A percentile compares a stretch with the other conserved stretches of the same genome.
phyloP scores from a whole-genome alignment of 768 basidiomycete species.

The Mycena vulgaris region DNA sequence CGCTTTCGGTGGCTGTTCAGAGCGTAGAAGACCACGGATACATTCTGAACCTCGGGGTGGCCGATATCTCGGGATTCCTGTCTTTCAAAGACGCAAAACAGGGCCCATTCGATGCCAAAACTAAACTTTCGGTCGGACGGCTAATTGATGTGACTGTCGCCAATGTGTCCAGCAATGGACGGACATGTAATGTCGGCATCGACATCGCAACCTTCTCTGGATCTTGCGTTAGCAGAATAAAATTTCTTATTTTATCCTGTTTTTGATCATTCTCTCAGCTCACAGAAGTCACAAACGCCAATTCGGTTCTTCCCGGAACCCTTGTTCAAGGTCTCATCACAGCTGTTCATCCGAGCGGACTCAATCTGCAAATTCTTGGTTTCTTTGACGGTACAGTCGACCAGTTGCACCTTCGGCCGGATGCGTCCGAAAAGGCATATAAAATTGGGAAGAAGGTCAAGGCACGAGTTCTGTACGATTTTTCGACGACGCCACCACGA shows the following conservation, averaged over 20 bases:
- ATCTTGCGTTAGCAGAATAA: constrained; percentile 64
- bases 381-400: constrained; percentile 95
- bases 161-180: constrained; percentile 81
- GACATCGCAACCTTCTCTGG: constrained; percentile 64
- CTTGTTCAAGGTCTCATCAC: constrained; percentile 90
- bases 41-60: constrained; percentile 86
- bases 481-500: constrained; percentile 80
- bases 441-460: constrained; percentile 85
- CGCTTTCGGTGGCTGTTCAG: constrained; percentile 81
- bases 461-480: constrained; percentile 87
- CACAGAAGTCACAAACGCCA: constrained; percentile 82
- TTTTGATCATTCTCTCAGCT: constrained; percentile 58
- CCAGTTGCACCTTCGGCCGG: constrained; percentile 77
- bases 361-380: constrained; percentile 91
- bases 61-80: constrained; percentile 87
- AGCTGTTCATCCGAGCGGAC: constrained; percentile 76
- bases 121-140: constrained; percentile 72
- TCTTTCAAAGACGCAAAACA: constrained; percentile 80
- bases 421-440: constrained; percentile 58
- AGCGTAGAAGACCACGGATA: constrained; percentile 97
- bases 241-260: not conserved
- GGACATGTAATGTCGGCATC: constrained; percentile 80
- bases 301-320: constrained; percentile 89
- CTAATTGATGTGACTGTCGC: constrained; percentile 78
- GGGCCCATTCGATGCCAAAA: constrained; percentile 44